Base-by-base conservation (phyloP, 345 rosid genomes). In the Aegle marmelos region DNA sequence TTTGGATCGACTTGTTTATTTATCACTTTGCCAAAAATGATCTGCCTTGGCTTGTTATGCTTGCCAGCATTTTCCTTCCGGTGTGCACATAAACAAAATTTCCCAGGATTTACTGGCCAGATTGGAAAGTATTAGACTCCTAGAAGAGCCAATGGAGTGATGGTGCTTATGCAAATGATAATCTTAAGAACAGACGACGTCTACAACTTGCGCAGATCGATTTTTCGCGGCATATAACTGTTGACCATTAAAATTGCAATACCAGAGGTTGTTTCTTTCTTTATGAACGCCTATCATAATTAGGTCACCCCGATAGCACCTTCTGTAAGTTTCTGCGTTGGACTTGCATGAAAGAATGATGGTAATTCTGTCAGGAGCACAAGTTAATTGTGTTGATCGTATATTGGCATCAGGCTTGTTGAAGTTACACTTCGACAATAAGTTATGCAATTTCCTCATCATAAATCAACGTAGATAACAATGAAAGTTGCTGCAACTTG, bases 401-500 rank as follows among this genome's bases (percentile, higher is more conserved):
- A 8, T 28, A 50, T 34, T 6, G 27, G 27, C 24, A 30, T 22
- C 4, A 56, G 60, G 39, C 24, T 28, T 48, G 7, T 4, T 70
- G 69, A 65, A 34, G 39, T 11, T 34, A 34, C 1, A 30, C 14
- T 58, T 57, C 24, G 66, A 73, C 50, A 11, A 58, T 17, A 58
- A 58, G 37, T 45, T 13, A 36, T 33, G 30, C 64, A 33, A 31
- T 57, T 45, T 57, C 14, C 27, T 48, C n/a, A 4, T 56, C 78
- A 63, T 25, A 31, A 27, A 54, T 69, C 28, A 60, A 31, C 9
- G 28, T 56, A 31, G 37, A 34, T 58, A 45, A 59, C 31, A 60
- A 56, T 6, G 59, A 68, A 66, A 77, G 50, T 19, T 58, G 67
- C 66, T 68, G 59, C 65, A 56, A 54, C 33, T 76, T 17, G 67